phyloP scores from a whole-genome alignment of 192 early-diverging fungal species.

The Bifiguratus adelaidae region DNA sequence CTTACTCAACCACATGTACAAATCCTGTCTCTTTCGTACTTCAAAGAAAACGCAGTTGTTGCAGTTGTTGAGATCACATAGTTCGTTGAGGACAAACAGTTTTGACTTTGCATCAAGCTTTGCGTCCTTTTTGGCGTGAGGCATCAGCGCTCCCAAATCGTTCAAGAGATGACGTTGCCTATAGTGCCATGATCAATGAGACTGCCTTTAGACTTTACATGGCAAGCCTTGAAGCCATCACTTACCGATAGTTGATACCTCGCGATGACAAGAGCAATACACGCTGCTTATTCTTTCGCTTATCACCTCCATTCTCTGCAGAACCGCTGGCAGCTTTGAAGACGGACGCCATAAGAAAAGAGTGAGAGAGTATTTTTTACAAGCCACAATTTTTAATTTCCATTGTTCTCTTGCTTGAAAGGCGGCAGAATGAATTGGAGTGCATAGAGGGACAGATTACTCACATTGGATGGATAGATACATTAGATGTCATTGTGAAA shows the following conservation, averaged over 20 bases:
- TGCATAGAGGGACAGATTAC: too few relatives aligned
- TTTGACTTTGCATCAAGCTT: slow-evolving; percentile 92
- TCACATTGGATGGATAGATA: too few relatives aligned
- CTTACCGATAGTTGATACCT: slow-evolving; percentile 74
- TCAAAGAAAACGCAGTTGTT: slow-evolving; percentile 98
- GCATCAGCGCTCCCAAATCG: slow-evolving; percentile 79
- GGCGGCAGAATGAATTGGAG: too few relatives aligned
- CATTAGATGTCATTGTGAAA: too few relatives aligned
- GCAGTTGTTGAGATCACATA: slow-evolving; percentile 94
- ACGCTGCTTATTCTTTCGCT: slow-evolving; percentile 77
- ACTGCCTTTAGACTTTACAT: neutral
- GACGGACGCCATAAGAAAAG: too few relatives aligned
- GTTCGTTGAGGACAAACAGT: slow-evolving; percentile 82
- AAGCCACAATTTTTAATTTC: too few relatives aligned
- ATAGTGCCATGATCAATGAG: too few relatives aligned
- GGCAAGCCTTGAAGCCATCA: neutral
- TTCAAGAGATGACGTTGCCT: slow-evolving; percentile 89
- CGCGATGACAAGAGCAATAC: slow-evolving; percentile 83
- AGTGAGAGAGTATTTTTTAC: too few relatives aligned
- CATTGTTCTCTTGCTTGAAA: too few relatives aligned
- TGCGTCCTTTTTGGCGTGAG: slow-evolving; percentile 93
- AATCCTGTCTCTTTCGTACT: slow-evolving; percentile 79
- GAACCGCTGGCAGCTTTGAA: too few relatives aligned
- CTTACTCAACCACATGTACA: slow-evolving; percentile 93
- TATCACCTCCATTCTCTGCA: too few relatives aligned